A percentile compares a stretch with the other conserved stretches of the same genome.
These are phyloP conservation scores for Oryza glumipatula DNA, from an alignment of 176 grass and related monocot species.

Conservation along the genomic window DNA sequence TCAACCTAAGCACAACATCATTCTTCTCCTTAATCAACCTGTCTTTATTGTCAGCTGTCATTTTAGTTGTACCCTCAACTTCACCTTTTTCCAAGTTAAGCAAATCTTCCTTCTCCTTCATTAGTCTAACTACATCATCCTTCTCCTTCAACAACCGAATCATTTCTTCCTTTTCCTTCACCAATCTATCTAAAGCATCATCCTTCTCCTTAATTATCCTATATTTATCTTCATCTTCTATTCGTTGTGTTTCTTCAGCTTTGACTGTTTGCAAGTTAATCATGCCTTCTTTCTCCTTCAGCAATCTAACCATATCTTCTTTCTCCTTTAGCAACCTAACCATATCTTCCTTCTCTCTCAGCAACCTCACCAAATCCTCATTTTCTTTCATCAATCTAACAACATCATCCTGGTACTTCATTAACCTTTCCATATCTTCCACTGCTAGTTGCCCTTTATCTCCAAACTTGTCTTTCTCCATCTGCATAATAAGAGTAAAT, in stretches of 20 bases:
- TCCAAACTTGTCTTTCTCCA: conserved; percentile 47
- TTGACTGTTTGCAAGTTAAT: conserved; percentile 22
- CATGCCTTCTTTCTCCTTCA: conserved; percentile 53
- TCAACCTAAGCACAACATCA: conserved; percentile 40
- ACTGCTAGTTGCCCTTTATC: conserved; percentile 30
- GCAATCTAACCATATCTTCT: conserved; percentile 70
- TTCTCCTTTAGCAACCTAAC: conserved; percentile 77
- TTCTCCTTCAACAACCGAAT: conserved; percentile 50
- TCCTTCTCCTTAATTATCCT: conserved; percentile 56
- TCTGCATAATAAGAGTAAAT: conserved; percentile 36
- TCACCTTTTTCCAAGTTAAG: conserved; percentile 43
- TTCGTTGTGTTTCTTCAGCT: conserved; percentile 26
- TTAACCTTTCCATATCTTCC: conserved; percentile 41
- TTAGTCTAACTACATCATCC: conserved; percentile 65
- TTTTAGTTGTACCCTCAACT: conserved; percentile 16
- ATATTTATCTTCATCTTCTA: conserved; percentile 16
- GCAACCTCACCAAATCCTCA: conserved; percentile 45
- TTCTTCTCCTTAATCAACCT: conserved; percentile 78
- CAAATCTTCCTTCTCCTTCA: conserved; percentile 53
- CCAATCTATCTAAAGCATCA: conserved; percentile 41
- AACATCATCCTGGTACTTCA: conserved; percentile 50
- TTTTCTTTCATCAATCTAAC: conserved; percentile 60
- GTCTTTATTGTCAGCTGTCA: conserved; percentile 45
- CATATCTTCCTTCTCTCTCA: conserved; percentile 63
- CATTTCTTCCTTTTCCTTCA: conserved; percentile 53